A percentile compares a stretch with the other conserved stretches of the same genome.
phyloP scores from a whole-genome alignment of 208 protist species.

The Tetramitus jugosus region DNA sequence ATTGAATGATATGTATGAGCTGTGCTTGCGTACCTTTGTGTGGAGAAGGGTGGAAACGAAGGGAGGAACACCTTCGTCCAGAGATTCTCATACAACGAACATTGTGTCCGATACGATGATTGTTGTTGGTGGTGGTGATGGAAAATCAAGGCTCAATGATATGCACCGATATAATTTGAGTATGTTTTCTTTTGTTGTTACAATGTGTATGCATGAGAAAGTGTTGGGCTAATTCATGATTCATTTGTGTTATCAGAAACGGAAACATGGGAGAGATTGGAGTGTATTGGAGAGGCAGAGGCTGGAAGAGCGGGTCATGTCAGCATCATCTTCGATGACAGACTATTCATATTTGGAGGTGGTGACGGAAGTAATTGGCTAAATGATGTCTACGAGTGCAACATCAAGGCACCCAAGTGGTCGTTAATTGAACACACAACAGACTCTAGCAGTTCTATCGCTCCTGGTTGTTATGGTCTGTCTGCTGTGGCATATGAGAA shows the following conservation, averaged over 20 bases:
- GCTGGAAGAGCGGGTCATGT: conserved; percentile 3
- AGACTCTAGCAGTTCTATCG: background rate
- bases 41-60: background rate
- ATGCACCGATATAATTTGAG: background rate
- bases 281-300: conserved; percentile 1
- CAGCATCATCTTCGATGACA: background rate
- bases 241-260: too few relatives aligned
- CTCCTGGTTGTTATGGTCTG: conserved; percentile 15
- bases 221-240: too few relatives aligned
- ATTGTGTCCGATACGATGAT: background rate
- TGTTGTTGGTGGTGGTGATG: conserved; percentile 18
- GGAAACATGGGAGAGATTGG: background rate
- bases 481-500: background rate
- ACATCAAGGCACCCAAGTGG: background rate
- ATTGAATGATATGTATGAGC: background rate
- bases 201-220: too few relatives aligned
- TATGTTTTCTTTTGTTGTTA: too few relatives aligned
- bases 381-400: background rate
- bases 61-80: background rate
- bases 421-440: background rate
- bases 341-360: conserved; percentile 5
- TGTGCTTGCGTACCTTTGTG: background rate
- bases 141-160: conserved; percentile 13
- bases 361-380: conserved; percentile 13
- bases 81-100: conserved; percentile 13